phyloP scores from a whole-genome alignment of 1,284 basidiomycete species.

The Pyrrhoderma noxium region DNA sequence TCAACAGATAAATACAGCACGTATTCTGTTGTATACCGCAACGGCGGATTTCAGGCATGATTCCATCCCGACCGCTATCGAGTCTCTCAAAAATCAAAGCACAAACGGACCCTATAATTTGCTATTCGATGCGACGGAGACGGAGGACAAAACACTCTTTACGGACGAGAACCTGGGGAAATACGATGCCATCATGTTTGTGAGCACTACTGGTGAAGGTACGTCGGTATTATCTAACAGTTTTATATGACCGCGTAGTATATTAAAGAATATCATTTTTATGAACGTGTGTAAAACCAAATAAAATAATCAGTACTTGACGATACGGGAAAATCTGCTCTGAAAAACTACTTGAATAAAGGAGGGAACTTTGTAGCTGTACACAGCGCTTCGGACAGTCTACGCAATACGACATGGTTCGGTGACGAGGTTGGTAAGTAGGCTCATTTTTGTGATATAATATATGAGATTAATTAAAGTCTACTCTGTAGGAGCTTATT shows the following conservation, averaged over 20 bases:
- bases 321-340: slow-evolving; percentile 47
- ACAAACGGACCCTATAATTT: slow-evolving; percentile 37
- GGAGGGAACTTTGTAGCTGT: slow-evolving; percentile 68
- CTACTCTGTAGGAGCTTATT: slow-evolving; percentile 45
- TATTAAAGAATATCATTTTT: background rate
- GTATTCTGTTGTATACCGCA: slow-evolving; percentile 47
- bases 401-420: slow-evolving; percentile 63
- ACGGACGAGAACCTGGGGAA: slow-evolving; percentile 44
- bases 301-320: slow-evolving; percentile 46
- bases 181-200: slow-evolving; percentile 66
- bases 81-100: slow-evolving; percentile 40
- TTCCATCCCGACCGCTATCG: slow-evolving; percentile 65
- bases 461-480: background rate
- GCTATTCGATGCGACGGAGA: slow-evolving; percentile 55
- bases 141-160: slow-evolving; percentile 58
- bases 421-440: slow-evolving; percentile 38
- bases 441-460: background rate
- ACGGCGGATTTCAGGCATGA: slow-evolving; percentile 59
- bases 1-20: slow-evolving; percentile 21
- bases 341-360: slow-evolving; percentile 57
- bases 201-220: slow-evolving; percentile 67
- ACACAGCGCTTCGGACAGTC: slow-evolving; percentile 63
- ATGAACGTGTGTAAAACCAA: background rate
- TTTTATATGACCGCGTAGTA: background rate
- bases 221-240: slow-evolving; percentile 22